phyloP scores from a whole-genome alignment of 1,284 basidiomycete genomes.

The Cerioporus squamosus region DNA sequence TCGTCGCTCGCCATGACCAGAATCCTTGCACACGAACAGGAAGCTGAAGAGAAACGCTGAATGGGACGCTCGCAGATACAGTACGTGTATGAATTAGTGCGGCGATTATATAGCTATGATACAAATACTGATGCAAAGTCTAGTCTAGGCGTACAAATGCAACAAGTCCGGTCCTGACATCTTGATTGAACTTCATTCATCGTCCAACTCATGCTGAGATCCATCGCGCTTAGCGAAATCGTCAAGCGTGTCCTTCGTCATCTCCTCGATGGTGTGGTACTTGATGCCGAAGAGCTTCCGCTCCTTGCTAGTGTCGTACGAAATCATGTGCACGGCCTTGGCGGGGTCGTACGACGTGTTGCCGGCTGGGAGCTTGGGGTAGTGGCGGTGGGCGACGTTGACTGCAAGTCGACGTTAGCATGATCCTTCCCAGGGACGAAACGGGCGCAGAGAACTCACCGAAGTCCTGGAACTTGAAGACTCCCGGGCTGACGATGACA shows the following conservation, averaged over 20 bases:
- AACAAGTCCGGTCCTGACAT: no score
- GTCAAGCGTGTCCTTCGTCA: constrained; percentile 43
- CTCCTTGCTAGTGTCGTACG: constrained; percentile 42
- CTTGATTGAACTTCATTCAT: no score
- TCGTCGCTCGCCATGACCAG: no score
- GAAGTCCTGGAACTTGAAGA: constrained; percentile 32
- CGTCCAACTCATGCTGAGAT: no score
- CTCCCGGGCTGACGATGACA: constrained; percentile 40
- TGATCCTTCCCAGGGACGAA: neutral
- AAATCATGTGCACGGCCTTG: constrained; percentile 32
- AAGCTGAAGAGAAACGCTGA: no score
- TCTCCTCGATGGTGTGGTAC: constrained; percentile 47
- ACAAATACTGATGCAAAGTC: no score
- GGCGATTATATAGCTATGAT: no score
- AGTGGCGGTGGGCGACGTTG: constrained; percentile 10
- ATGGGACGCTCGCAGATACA: no score
- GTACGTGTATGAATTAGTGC: no score
- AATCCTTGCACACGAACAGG: no score
- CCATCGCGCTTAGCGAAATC: constrained; percentile 39
- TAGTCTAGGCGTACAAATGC: no score
- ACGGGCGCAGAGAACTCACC: constrained; percentile 9
- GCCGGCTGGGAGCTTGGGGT: constrained; percentile 8
- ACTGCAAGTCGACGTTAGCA: constrained; percentile 1
- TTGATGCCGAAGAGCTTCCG: constrained; percentile 48
- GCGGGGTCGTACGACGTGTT: constrained; percentile 19